Evolutionary conservation across 805 yeast species (phyloP).

Genomic region (Scheffersomyces stipitis): DNA sequence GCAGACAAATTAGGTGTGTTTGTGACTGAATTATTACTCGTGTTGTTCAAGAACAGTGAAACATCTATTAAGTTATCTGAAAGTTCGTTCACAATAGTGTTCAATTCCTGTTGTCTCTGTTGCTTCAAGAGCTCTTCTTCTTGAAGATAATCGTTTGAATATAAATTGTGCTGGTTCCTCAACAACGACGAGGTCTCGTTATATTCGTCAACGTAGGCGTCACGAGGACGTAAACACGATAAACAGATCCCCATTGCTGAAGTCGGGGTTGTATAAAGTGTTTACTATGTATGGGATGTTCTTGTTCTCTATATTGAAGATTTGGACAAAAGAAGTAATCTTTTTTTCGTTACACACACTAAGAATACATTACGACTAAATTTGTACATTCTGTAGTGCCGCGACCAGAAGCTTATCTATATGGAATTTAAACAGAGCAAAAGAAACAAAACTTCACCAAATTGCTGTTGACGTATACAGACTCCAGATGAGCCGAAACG

Average conservation of each 20-base stretch:
- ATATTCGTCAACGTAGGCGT: constrained; percentile 35
- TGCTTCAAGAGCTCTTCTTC: constrained; percentile 37
- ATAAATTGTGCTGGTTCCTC: constrained; percentile 22
- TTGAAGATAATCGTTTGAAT: constrained; percentile 34
- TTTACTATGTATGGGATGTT: no score
- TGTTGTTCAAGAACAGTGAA: constrained; percentile 11
- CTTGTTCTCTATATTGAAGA: no score
- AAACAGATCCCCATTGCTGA: constrained; percentile 55
- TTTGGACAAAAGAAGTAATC: no score
- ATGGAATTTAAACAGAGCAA: no score
- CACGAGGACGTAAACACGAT: constrained; percentile 40
- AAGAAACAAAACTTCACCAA: no score
- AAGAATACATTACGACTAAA: no score
- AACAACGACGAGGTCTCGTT: constrained; percentile 42
- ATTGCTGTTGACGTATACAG: no score
- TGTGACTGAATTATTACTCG: constrained; percentile 5
- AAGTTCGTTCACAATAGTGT: constrained; percentile 44
- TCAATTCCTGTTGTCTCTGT: constrained; percentile 48
- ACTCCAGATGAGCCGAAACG: no score
- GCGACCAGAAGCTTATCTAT: no score
- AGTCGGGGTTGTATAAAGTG: no score
- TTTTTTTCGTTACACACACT: no score
- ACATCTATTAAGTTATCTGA: constrained; percentile 16
- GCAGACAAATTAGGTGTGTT: constrained; percentile 4
- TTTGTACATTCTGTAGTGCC: no score